Evolutionary conservation across 2,329 filamentous ascomycete species (phyloP), one percentile per base, ranked within the genome.

Genomic region (Blastomyces silverae): DNA sequence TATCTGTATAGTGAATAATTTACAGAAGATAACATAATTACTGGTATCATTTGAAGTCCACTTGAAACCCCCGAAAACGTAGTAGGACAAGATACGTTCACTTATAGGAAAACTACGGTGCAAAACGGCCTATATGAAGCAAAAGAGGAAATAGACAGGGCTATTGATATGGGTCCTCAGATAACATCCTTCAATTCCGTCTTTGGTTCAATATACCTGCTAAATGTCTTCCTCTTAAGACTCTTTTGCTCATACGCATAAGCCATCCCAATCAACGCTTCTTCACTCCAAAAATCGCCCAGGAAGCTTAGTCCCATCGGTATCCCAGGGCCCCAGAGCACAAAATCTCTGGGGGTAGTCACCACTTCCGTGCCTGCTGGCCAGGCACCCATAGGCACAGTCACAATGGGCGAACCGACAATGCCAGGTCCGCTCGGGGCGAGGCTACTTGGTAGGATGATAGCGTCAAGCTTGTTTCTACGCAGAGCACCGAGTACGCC

Each of bases 201-300:
- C 53, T 71, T 79, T 0, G 83, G 82, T 68, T 76, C 69, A 13
- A 85, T 69, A 67, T 82, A 81, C 39, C 82, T 81, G 73, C 78
- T 75, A 1, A 83, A 75, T 66, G 78, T 79, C 52, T 74, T 69
- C 60, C 84, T 76, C 13, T 80, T 77, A 70, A 76, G 73, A 2
- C 82, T 87, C 67, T 79, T 77, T 76, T 88, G 85, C 77, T 91
- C 88, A 74, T 85, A 89, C 3, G 85, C 87, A 78, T 87, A 89
- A 7, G 87, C 88, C 71, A 86, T 82, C 0, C 83, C 84, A 65
- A 90, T 84, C 68, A 91, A 70, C 39, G 75, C 79, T 69, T 82
- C 83, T 73, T 90, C 88, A 46, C 80, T 83, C 77, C 84, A 90
- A 60, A 80, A 80, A 2, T 75, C 74, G 0, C 87, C 88, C 57